Base-by-base conservation (phyloP, 352 stramenopile species). In the Stramenopiles sp. region DNA sequence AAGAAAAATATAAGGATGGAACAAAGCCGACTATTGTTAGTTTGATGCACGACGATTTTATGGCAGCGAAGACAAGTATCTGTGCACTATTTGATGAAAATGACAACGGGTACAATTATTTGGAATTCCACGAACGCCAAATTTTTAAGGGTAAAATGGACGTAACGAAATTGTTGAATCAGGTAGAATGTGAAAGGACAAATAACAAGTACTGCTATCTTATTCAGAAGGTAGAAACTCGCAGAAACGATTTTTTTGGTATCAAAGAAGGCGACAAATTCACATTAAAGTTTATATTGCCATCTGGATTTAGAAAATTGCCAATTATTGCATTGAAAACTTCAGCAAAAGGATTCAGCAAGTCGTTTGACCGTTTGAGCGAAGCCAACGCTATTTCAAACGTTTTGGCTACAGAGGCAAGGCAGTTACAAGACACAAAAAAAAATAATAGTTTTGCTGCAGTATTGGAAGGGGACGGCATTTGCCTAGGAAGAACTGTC, bases 131-230 rank as follows among this genome's bases (percentile, higher is more conserved):
- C 1, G 53, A 71, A 71, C 6, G 6, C 2, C 53, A 71, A 71
- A 71, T 71, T 35, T 71, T 71, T 33, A 71, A 71, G 12, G 53
- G 53, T 6, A 71, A 71, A 71, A 35, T 71, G 33, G 53, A 6
- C 1, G 33, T 71, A 35, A 6, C 2, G 35, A 71, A 71, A 71
- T 35, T 2, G 12, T 71, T 31, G 4, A 6, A 71, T 71, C n/a
- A n/a, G n/a, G n/a, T n/a, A n/a, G 12, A 71, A 71, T 31, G 31
- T 2, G 35, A 33, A 71, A 71, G 35, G 6, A 2, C 33, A 6
- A 71, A 71, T 6, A 2, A 71, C 4, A 31, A 31, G 35, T 71
- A 71, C 35, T 71, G 53, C 12, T 71, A 71, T 6, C 35, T 6
- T 2, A 2, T 35, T 2, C 2, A 35, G 2, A 71, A 2, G 35